A percentile compares a stretch with the other conserved stretches of the same genome.
Conservation (phyloP, 139 green algal species). For the Ulvella scutata region DNA sequence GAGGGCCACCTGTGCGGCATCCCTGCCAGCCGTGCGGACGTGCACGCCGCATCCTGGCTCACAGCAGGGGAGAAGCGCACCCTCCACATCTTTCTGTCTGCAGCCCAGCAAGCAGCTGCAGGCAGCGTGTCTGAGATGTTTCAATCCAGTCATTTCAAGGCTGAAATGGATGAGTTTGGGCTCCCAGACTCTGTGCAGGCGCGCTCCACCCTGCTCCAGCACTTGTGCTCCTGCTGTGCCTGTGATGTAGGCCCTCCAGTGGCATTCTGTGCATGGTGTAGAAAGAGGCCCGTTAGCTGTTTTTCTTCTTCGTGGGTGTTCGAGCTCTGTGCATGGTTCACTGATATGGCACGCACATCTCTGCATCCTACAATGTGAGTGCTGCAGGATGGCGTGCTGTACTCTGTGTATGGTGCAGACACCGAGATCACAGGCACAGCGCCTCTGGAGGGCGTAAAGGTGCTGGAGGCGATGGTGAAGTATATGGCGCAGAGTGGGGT, state of each 20-base stretch:
- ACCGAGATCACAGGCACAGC: background rate
- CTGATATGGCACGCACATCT: too few relatives aligned
- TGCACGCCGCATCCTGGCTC: background rate
- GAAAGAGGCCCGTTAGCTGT: too few relatives aligned
- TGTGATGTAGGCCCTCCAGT: too few relatives aligned
- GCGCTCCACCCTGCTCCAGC: too few relatives aligned
- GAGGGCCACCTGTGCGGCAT: background rate
- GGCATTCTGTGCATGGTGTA: too few relatives aligned
- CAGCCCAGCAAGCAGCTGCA: background rate
- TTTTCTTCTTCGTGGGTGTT: too few relatives aligned
- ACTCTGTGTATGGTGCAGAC: background rate
- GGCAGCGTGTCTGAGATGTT: background rate
- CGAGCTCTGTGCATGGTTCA: too few relatives aligned
- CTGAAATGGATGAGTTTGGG: background rate
- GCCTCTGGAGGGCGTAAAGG: background rate
- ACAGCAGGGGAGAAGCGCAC: background rate
- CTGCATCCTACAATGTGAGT: too few relatives aligned
- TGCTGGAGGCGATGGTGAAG: background rate
- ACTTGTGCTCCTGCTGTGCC: too few relatives aligned
- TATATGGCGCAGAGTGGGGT: background rate
- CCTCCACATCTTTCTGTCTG: background rate
- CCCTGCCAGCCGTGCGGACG: background rate
- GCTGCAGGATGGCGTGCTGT: background rate
- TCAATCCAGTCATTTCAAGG: background rate
- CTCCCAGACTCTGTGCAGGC: background rate